Evolutionary conservation across 805 yeast genomes (phyloP).

Genomic region (Nakazawaea holstii): DNA sequence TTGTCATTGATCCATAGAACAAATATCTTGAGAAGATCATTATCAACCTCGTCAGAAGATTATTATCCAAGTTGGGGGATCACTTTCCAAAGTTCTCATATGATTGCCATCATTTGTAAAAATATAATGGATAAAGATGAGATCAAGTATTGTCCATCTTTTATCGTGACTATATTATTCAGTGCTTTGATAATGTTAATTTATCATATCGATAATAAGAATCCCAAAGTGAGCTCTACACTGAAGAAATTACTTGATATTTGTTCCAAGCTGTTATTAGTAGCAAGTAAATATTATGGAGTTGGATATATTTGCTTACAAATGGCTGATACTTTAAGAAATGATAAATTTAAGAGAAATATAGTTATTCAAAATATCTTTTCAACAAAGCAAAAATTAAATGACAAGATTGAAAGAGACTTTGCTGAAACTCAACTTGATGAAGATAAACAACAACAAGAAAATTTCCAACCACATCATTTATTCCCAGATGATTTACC

Average conservation of each 20-base stretch:
- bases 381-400: neutral
- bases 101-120: conserved; percentile 59
- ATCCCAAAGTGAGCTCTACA: conserved; percentile 6
- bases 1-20: conserved; percentile 68
- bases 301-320: conserved; percentile 10
- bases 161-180: conserved; percentile 31
- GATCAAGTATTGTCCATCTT: conserved; percentile 49
- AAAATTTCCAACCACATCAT: neutral
- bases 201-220: conserved; percentile 11
- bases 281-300: conserved; percentile 2
- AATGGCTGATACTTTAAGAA: conserved; percentile 11
- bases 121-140: conserved; percentile 45
- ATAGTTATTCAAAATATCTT: conserved; percentile 5
- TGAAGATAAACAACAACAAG: neutral
- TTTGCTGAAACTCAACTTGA: neutral
- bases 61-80: conserved; percentile 73
- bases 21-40: conserved; percentile 43
- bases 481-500: neutral
- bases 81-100: conserved; percentile 75
- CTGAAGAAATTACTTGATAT: conserved; percentile 8
- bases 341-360: conserved; percentile 7
- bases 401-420: neutral
- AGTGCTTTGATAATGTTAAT: conserved; percentile 10
- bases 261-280: conserved; percentile 9
- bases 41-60: conserved; percentile 15